A percentile compares a stretch with the other conserved stretches of the same genome.
These are phyloP conservation scores for Lenzites betulinus DNA, from an alignment of 768 basidiomycete species.

Conservation along the genomic window DNA sequence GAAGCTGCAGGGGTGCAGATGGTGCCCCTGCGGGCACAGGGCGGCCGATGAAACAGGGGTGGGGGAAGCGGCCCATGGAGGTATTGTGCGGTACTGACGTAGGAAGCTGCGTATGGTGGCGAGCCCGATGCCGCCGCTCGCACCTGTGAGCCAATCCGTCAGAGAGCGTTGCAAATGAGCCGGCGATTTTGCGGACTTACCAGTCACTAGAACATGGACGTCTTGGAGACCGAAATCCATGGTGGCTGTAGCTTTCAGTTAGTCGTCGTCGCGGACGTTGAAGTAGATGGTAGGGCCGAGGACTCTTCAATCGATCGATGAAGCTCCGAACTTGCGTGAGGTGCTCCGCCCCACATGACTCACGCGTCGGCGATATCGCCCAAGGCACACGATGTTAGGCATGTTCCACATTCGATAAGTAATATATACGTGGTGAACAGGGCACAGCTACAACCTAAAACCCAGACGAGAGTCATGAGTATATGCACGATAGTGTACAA, in stretches of 20 bases:
- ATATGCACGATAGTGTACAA: not conserved
- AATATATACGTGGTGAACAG: no score
- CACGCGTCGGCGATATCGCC: no score
- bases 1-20: not conserved
- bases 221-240: conserved; percentile 61
- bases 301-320: not conserved
- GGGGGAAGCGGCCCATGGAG: no score
- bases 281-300: not conserved
- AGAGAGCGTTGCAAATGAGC: not conserved
- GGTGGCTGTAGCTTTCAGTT: not conserved
- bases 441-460: not conserved
- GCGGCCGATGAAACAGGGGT: not conserved
- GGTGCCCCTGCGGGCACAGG: not conserved
- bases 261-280: not conserved
- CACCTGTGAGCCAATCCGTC: conserved; percentile 44
- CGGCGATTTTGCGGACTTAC: conserved; percentile 34
- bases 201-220: conserved; percentile 72
- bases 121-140: conserved; percentile 75
- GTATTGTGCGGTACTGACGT: conserved; percentile 37
- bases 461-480: not conserved
- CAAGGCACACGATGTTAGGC: no score
- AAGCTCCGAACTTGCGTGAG: no score
- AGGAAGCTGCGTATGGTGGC: conserved; percentile 59
- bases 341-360: no score
- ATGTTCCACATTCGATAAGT: no score